Evolutionary conservation across 1,284 basidiomycete genomes (phyloP).

Genomic region (Filobasidium uniguttulatum): DNA sequence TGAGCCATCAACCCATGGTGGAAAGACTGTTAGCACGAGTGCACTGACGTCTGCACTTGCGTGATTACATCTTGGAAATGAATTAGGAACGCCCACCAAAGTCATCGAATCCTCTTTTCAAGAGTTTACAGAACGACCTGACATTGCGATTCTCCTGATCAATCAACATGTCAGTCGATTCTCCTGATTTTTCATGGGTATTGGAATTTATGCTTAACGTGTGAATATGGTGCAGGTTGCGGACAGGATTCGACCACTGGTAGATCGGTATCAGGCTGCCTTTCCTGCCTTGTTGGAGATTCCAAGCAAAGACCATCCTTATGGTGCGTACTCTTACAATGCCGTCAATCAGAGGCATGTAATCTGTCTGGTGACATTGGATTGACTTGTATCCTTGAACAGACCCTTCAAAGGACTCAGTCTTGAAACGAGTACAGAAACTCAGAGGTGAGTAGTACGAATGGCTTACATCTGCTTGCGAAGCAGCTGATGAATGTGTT

Average conservation of each 20-base stretch:
- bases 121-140: conserved; percentile 80
- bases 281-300: conserved; percentile 97
- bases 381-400: conserved; percentile 14
- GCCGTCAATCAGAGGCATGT: background rate
- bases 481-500: background rate
- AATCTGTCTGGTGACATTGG: conserved; percentile 4
- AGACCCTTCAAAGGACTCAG: conserved; percentile 95
- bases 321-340: conserved; percentile 44
- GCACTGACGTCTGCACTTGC: too few relatives aligned
- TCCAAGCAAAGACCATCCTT: conserved; percentile 60
- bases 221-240: conserved; percentile 50
- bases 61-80: too few relatives aligned
- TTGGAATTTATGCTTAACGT: too few relatives aligned
- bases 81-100: conserved; percentile 69
- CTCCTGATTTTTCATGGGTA: too few relatives aligned
- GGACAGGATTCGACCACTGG: conserved; percentile 87
- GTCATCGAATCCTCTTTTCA: conserved; percentile 80
- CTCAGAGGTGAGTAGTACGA: conserved; percentile 68
- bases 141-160: conserved; percentile 87
- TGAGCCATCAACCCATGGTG: conserved; percentile 37
- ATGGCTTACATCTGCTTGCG: background rate
- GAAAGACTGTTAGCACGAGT: too few relatives aligned
- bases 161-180: conserved; percentile 75
- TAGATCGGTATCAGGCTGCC: conserved; percentile 87
- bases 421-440: conserved; percentile 95